Evolutionary conservation across 208 protist species (phyloP).

Genomic region (Trypanosoma rangeli): DNA sequence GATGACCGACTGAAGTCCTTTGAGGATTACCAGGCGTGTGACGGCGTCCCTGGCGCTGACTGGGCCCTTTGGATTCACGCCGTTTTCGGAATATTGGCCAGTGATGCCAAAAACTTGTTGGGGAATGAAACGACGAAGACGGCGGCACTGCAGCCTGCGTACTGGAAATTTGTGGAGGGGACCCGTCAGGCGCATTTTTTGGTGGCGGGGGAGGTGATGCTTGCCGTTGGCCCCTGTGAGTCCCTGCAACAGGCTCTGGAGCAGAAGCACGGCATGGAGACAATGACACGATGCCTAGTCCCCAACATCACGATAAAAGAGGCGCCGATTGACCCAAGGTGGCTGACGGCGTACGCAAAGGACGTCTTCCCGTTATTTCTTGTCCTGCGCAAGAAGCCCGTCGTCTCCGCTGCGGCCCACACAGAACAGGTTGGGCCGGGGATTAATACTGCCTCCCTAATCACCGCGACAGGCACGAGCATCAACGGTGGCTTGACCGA

Average conservation of each 20-base stretch:
- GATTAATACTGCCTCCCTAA: too few relatives aligned
- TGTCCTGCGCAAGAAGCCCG: conserved; percentile 12
- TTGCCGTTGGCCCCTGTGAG: conserved; percentile 24
- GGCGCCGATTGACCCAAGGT: neutral
- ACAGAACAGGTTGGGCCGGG: neutral
- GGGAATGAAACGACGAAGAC: conserved; percentile 2
- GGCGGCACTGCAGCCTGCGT: conserved; percentile 38
- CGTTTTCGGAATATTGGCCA: conserved; percentile 4
- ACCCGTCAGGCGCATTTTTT: conserved; percentile 30
- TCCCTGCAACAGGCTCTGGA: conserved; percentile 34
- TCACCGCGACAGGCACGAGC: too few relatives aligned
- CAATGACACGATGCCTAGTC: conserved; percentile 37
- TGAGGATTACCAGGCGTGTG: conserved; percentile 24
- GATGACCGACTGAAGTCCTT: conserved; percentile 39
- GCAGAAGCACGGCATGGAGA: conserved; percentile 28
- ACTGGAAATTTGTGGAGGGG: conserved; percentile 39
- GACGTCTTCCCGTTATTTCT: conserved; percentile 32
- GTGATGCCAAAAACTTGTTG: too few relatives aligned
- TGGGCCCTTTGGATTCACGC: conserved; percentile 36
- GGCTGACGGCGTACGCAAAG: conserved; percentile 6
- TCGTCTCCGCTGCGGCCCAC: neutral
- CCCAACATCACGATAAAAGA: conserved; percentile 31
- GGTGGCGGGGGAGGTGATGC: conserved; percentile 41
- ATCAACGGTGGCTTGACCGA: too few relatives aligned
- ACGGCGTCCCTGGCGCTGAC: conserved; percentile 14